Conservation (phyloP, 2,329 filamentous ascomycete species). For the Trichothecium sympodiale region DNA sequence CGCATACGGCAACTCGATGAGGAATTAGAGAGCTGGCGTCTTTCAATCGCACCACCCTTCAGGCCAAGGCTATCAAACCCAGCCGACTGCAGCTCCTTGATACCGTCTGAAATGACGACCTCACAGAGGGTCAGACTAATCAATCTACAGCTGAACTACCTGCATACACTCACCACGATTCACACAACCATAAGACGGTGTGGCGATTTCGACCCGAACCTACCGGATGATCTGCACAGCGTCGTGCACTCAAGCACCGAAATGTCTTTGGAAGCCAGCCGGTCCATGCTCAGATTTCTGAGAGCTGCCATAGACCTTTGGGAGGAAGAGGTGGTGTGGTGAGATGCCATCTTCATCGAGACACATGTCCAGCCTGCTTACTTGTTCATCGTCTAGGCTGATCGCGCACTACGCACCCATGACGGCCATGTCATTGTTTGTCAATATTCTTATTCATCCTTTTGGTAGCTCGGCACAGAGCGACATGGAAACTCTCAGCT, state of each 20-base stretch:
- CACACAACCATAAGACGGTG: slow-evolving; percentile 41
- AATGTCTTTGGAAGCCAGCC: slow-evolving; percentile 42
- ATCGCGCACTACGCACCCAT: slow-evolving; percentile 4
- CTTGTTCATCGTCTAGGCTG: slow-evolving; percentile 1
- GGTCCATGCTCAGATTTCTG: slow-evolving; percentile 39
- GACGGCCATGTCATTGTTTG: slow-evolving; percentile 7
- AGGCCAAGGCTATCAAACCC: slow-evolving; percentile 35
- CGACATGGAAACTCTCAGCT: slow-evolving; percentile 10
- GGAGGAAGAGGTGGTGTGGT: slow-evolving; percentile 38
- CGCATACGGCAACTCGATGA: slow-evolving; percentile 45
- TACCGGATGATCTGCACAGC: slow-evolving; percentile 21
- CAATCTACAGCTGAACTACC: slow-evolving; percentile 41
- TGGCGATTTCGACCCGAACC: slow-evolving; percentile 9
- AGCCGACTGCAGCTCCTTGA: slow-evolving; percentile 11
- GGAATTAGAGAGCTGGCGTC: slow-evolving; percentile 42
- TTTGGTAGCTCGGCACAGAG: slow-evolving; percentile 1
- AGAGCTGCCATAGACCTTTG: slow-evolving; percentile 28
- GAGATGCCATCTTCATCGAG: slow-evolving; percentile 8
- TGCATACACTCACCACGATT: slow-evolving; percentile 41
- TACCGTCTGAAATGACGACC: slow-evolving; percentile 10
- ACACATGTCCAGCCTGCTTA: background rate
- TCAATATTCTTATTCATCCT: slow-evolving; percentile 6
- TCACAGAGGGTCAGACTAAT: slow-evolving; percentile 33
- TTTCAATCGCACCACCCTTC: slow-evolving; percentile 30
- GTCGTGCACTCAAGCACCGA: slow-evolving; percentile 40